Conservation (phyloP, 2,329 filamentous ascomycete genomes). For the Cordyceps javanica region DNA sequence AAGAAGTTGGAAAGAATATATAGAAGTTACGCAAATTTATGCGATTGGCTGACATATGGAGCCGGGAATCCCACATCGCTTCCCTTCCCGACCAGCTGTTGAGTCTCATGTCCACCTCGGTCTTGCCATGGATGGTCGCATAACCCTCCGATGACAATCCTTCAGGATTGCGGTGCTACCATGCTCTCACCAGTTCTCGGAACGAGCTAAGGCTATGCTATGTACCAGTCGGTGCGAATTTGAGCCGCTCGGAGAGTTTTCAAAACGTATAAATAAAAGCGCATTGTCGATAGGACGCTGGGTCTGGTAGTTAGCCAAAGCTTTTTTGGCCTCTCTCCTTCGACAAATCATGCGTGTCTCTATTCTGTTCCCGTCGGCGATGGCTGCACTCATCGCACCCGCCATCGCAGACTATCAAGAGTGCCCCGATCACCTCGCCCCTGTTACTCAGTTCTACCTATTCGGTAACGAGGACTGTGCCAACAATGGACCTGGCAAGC, state of each 20-base stretch:
- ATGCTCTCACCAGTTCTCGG: background rate
- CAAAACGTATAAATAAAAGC: background rate
- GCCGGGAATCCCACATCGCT: background rate
- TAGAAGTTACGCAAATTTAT: background rate
- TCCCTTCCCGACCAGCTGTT: background rate
- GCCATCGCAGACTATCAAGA: background rate
- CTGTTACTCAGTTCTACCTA: conserved; percentile 4
- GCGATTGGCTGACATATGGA: background rate
- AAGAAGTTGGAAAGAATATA: background rate
- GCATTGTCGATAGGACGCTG: background rate
- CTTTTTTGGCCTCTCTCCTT: background rate
- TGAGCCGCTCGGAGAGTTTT: background rate
- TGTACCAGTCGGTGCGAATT: background rate
- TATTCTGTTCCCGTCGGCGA: background rate
- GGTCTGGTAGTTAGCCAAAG: background rate
- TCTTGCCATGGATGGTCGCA: background rate
- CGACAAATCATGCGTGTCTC: background rate
- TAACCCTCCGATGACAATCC: background rate
- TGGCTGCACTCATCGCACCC: conserved; percentile 1
- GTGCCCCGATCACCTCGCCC: conserved; percentile 1
- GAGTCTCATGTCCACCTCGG: background rate
- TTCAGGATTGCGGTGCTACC: conserved; percentile 3
- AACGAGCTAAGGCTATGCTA: background rate
- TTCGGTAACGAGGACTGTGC: background rate
- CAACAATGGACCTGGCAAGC: background rate